Conservation (phyloP, 176 grass and related monocot species). For the Thinopyrum elongatum region DNA sequence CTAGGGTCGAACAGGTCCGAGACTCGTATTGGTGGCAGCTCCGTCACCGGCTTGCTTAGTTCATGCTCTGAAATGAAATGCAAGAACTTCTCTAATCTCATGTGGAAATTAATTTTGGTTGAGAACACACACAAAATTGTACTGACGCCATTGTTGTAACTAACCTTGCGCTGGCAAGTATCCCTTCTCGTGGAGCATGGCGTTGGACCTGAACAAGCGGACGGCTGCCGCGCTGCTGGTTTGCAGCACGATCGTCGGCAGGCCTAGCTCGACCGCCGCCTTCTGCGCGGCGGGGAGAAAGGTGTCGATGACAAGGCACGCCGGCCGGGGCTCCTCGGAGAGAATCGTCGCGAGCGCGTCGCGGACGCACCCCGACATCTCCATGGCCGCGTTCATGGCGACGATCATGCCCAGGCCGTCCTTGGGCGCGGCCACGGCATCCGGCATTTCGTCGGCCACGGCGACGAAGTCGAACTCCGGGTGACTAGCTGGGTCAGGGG, state of each 20-base stretch:
- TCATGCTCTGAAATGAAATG: not conserved
- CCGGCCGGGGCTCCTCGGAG: not conserved
- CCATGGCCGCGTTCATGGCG: constrained; percentile 41
- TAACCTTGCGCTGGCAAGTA: not conserved
- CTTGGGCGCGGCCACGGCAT: not conserved
- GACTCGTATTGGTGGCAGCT: constrained; percentile 29
- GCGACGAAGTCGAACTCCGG: constrained; percentile 26
- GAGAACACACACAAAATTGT: too few species aligned
- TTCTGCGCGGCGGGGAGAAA: not conserved
- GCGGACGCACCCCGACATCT: not conserved
- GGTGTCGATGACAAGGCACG: not conserved
- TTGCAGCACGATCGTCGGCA: constrained; percentile 6
- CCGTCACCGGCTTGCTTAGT: not conserved
- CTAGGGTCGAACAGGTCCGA: constrained; percentile 12
- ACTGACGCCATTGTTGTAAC: not conserved
- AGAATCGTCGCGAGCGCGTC: constrained; percentile 10
- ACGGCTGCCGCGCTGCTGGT: constrained; percentile 26
- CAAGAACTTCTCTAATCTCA: too few species aligned
- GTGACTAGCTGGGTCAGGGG: not conserved
- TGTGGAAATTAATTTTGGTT: not conserved
- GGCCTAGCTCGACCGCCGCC: not conserved
- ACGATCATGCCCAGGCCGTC: not conserved
- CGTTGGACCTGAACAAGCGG: not conserved
- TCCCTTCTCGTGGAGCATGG: not conserved
- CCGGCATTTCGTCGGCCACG: not conserved